These are phyloP conservation scores for sorghum (Sorghum bicolor) DNA, from an alignment of 176 grass and related monocot species.

Conservation along the genomic window DNA sequence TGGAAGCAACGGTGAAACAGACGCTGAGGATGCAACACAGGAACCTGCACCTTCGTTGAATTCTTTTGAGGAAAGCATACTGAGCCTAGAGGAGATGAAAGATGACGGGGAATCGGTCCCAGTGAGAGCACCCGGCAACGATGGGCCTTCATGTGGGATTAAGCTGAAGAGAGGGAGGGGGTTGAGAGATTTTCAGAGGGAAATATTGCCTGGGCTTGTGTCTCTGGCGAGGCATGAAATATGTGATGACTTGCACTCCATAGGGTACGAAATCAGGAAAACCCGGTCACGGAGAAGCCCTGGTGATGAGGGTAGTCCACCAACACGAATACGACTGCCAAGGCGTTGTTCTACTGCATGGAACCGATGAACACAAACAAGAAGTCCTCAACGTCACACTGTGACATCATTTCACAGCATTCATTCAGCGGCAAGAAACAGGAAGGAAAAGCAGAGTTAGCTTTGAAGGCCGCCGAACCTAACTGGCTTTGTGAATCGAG, in stretches of 20 bases:
- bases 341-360: background rate
- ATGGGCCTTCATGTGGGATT: constrained; percentile 37
- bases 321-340: background rate
- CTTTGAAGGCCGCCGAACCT: background rate
- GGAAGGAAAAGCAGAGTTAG: background rate
- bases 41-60: constrained; percentile 39
- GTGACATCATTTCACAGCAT: background rate
- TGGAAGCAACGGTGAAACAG: constrained; percentile 3
- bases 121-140: constrained; percentile 38
- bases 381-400: background rate
- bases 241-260: constrained; percentile 74
- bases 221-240: constrained; percentile 84
- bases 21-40: background rate
- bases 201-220: constrained; percentile 79
- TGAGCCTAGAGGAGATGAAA: constrained; percentile 58
- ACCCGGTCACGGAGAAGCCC: background rate
- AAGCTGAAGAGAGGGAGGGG: constrained; percentile 78
- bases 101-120: constrained; percentile 57
- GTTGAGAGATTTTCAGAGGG: constrained; percentile 79
- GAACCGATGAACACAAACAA: background rate
- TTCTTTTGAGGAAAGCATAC: constrained; percentile 59
- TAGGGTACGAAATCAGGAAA: constrained; percentile 71
- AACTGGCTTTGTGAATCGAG: background rate
- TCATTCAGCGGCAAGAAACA: background rate
- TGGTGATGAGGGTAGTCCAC: background rate